Conservation (phyloP, 202 grass and related monocot genomes). For the Carex arenaria region DNA sequence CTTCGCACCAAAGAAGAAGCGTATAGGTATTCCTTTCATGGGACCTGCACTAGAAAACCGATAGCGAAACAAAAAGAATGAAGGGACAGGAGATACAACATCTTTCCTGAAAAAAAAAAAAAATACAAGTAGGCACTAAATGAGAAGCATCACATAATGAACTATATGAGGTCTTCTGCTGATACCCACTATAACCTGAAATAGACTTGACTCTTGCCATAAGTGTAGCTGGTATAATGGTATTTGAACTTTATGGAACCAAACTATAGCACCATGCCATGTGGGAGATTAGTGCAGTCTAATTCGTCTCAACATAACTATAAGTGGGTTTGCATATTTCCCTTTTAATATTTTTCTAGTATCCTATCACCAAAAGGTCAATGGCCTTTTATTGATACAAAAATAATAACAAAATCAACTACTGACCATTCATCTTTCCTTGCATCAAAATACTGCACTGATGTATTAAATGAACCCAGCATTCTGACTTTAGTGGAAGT, state of each 20-base stretch:
- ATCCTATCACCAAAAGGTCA: neutral
- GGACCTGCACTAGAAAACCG: constrained; percentile 32
- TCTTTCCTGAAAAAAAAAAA: constrained; percentile 45
- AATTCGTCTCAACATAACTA: neutral
- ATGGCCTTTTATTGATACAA: constrained; percentile 6
- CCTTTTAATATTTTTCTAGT: neutral
- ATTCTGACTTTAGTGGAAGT: constrained; percentile 60
- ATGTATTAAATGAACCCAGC: constrained; percentile 61
- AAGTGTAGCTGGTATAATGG: neutral
- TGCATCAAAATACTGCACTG: constrained; percentile 53
- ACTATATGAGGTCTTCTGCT: neutral
- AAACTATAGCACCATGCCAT: neutral
- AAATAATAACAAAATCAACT: constrained; percentile 19
- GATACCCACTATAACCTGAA: neutral
- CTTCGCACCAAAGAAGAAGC: constrained; percentile 56
- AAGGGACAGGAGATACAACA: constrained; percentile 55
- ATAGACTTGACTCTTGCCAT: neutral
- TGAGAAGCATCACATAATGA: neutral
- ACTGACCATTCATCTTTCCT: constrained; percentile 62
- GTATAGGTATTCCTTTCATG: constrained; percentile 34
- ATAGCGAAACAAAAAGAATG: constrained; percentile 61
- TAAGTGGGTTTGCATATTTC: neutral
- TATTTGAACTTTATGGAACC: neutral
- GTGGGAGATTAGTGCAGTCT: neutral
- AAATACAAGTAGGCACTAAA: neutral